Base-by-base conservation (phyloP, 1,284 basidiomycete species). In the Puccinia horiana region DNA sequence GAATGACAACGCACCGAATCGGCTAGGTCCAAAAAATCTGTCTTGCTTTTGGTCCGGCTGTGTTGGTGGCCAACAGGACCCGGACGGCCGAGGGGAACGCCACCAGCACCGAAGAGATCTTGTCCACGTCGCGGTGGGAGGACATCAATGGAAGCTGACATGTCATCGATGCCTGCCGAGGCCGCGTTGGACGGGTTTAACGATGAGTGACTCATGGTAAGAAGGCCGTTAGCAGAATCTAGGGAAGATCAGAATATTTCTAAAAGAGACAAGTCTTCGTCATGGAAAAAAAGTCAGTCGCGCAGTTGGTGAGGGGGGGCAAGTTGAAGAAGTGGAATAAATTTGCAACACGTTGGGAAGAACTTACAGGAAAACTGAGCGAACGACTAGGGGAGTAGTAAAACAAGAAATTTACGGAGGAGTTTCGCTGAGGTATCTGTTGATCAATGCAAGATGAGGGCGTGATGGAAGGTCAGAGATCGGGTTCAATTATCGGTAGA, bases 1-100 rank as follows among this genome's bases (percentile, higher is more conserved):
- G 3, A 26, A 26, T 49, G 61, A 12, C 16, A 23, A 90, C 92
- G 85, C 87, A 94, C 93, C 85, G 93, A 94, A 88, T 94, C 93
- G 81, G 93, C 93, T 84, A 94, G 90, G 89, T 94, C 93, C 87
- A 94, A 89, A 88, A 94, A 94, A 83, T 93, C 93, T 84, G 93
- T 82, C 49, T 82, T 82, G 44, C 80, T 82, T 65, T 82, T 82
- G 58, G 80, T 82, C 16, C 80, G 80, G 52, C 73, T 82, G 80
- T 81, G 80, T 56, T 79, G 77, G 42, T 82, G 80, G 16, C 80
- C 80, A 16, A 70, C 54, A 9, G 72, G 72, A 58, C 73, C 61
- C 42, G 73, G 58, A 23, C 70, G 70, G 2, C 70, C 70, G 44
- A 81, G 74, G 26, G 70, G 47, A 42, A 82, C 54, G 32, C 73